Base-by-base conservation (phyloP, 2,329 filamentous ascomycete species). In the Ophiocordyceps camponoti-floridani region DNA sequence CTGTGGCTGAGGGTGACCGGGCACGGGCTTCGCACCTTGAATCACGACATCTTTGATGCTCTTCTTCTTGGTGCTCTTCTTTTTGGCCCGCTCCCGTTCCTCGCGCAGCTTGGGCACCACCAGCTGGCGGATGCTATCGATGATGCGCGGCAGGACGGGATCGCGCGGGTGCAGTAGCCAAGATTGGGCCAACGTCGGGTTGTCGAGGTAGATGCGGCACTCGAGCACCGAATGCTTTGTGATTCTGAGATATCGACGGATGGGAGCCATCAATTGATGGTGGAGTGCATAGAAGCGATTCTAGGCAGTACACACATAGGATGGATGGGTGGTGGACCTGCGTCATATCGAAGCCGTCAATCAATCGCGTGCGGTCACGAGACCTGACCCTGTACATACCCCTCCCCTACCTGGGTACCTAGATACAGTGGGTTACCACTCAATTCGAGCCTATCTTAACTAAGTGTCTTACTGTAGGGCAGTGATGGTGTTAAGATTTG, bases 141-240 rank as follows among this genome's bases (percentile, higher is more conserved):
- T 87, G 53, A 96, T 79, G 50, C 81, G 82, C 37, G 82, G 79
- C 13, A 98, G 73, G 14, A 89, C 74, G 4, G 84, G 78, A 53
- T 87, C 70, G 50, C 79, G 77, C 33, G 82, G 72, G 54, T 83
- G 82, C 51, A 94, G 73, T 16, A 98, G 75, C 79, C 93, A 95
- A 56, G 81, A 79, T 51, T 85, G 76, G 23, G 78, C 77, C 48
- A 94, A 77, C 12, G 82, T 77, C 0, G 91, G 91, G 54, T 89
- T 88, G 51, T 96, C 89, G 42, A 95, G 77, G 62, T 96, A 96
- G 52, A 98, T 91, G 51, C 88, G 87, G 51, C 85, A 87, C 70
- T 98, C 91, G n/a, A 98, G 73, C 30, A 95, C 87, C 4, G 89
- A 94, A 61, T 86, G 84, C 58, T 89, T 88, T 45, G 84, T 89